Evolutionary conservation across 2,329 filamentous ascomycete species (phyloP).

Genomic region (Mycogone perniciosa): DNA sequence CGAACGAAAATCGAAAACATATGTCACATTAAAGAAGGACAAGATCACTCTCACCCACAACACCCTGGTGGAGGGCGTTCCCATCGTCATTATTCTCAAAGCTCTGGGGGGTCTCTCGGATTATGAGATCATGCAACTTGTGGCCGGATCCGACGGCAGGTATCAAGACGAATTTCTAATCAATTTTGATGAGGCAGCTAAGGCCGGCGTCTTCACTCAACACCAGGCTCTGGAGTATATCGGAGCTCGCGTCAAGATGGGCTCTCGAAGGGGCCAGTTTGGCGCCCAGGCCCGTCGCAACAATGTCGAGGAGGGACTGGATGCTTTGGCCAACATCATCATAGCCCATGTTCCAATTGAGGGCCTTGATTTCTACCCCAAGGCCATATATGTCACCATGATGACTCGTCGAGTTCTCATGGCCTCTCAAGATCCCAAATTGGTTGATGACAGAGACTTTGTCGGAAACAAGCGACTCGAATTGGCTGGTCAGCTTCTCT

Average conservation of each 20-base stretch:
- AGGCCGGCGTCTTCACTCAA: constrained; percentile 80
- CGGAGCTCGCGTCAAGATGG: constrained; percentile 81
- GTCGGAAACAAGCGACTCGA: constrained; percentile 97
- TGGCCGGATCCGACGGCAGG: constrained; percentile 76
- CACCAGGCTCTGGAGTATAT: constrained; percentile 94
- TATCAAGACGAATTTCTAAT: constrained; percentile 95
- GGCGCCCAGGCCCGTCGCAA: constrained; percentile 60
- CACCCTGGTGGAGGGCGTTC: constrained; percentile 86
- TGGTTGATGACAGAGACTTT: constrained; percentile 95
- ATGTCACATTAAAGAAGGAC: constrained; percentile 91
- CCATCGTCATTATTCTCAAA: constrained; percentile 87
- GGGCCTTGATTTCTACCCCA: constrained; percentile 91
- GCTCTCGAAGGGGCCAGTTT: constrained; percentile 55
- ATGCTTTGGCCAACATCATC: constrained; percentile 86
- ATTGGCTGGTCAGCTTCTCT: constrained; percentile 87
- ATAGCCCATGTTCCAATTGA: constrained; percentile 91
- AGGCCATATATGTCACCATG: constrained; percentile 90
- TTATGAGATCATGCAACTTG: constrained; percentile 87
- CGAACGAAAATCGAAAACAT: constrained; percentile 96
- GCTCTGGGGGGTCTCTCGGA: constrained; percentile 91
- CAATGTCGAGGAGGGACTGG: constrained; percentile 83
- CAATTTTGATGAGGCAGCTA: constrained; percentile 89
- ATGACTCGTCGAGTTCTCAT: constrained; percentile 97
- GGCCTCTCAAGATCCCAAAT: constrained; percentile 79
- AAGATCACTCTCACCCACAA: constrained; percentile 87